These are phyloP conservation scores for Elongisporangium undulatum DNA, from an alignment of 352 stramenopile genomes.

Conservation along the genomic window DNA sequence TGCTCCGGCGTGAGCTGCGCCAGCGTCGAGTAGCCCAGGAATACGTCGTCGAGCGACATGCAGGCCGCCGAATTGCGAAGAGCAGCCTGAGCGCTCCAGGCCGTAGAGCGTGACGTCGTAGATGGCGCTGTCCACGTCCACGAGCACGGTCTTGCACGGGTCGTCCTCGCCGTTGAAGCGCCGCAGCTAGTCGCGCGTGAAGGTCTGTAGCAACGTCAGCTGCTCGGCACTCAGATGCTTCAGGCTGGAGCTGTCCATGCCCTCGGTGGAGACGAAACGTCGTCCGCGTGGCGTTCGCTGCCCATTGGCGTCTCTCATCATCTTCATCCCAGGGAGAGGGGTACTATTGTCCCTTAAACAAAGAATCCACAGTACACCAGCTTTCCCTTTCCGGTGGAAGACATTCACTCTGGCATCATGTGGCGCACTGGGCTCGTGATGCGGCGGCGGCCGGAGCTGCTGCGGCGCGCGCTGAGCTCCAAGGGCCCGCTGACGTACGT, in stretches of 20 bases:
- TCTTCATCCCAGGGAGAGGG: background rate
- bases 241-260: conserved; percentile 50
- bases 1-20: conserved; percentile 86
- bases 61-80: conserved; percentile 34
- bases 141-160: conserved; percentile 74
- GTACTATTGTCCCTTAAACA: background rate
- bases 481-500: conserved; percentile 38
- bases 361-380: background rate
- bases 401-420: background rate
- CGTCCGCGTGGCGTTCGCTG: no score
- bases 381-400: background rate
- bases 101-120: conserved; percentile 94
- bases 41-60: conserved; percentile 93
- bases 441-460: background rate
- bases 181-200: conserved; percentile 64
- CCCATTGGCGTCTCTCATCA: no score
- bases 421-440: background rate
- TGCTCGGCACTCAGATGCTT: conserved; percentile 28
- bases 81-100: conserved; percentile 86
- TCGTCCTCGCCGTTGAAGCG: conserved; percentile 65
- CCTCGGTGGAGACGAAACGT: conserved; percentile 71
- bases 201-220: conserved; percentile 45
- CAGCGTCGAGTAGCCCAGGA: conserved; percentile 76
- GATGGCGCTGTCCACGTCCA: conserved; percentile 86
- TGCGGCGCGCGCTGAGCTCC: background rate